Evolutionary conservation across 192 early-diverging fungal species (phyloP).

Genomic region (Pilobolus umbonatus): DNA sequence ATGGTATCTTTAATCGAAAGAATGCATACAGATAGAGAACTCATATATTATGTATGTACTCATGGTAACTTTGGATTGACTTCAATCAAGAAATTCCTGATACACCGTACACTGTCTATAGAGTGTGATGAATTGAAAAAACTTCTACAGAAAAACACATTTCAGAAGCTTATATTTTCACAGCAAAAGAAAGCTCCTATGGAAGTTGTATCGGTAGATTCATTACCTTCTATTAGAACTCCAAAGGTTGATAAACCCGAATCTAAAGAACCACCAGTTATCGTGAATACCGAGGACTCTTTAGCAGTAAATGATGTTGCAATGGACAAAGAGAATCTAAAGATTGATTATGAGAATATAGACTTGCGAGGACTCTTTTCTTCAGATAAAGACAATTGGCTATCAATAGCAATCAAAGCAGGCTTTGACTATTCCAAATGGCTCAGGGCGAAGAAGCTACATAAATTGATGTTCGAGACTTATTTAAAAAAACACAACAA

Average conservation of each 20-base stretch:
- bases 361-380: neutral
- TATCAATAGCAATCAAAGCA: neutral
- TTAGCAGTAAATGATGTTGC: neutral
- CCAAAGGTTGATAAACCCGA: neutral
- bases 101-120: no score
- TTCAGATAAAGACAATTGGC: no score
- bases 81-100: no score
- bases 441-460: neutral
- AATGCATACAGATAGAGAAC: neutral
- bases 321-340: neutral
- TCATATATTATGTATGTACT: neutral
- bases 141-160: no score
- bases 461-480: no score
- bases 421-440: conserved; percentile 2
- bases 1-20: no score
- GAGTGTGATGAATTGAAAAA: no score
- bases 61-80: no score
- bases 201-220: no score
- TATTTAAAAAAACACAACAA: neutral
- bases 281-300: neutral
- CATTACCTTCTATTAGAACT: neutral
- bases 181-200: no score
- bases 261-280: neutral
- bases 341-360: neutral
- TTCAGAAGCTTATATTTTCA: no score